Base-by-base conservation (phyloP, 116 monocot species). In the Zostera marina region DNA sequence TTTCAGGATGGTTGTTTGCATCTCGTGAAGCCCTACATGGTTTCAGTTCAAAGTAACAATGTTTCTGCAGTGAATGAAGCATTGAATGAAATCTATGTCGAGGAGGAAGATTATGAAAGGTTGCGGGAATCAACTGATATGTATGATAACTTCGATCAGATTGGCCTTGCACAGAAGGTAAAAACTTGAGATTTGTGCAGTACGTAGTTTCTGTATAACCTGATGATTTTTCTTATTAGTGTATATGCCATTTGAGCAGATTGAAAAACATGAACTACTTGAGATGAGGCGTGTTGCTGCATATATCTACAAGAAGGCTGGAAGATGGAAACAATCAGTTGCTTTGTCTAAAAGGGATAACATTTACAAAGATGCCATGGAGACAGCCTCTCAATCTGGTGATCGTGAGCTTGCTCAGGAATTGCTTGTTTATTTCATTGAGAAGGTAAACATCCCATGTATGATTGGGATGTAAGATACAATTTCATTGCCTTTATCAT, bases 71-170 rank as follows among this genome's bases (percentile, higher is more conserved):
- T 72, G 24, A 99, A 99, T 71, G 99, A 99, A 73, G 91, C 99
- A 44, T 70, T 99, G 62, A 99, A 99, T 84, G 87, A 87, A 76
- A 91, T 91, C 14, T 99, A 99, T 68, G 78, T 91, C 44, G 91
- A 99, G 52, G 99, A 99, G 60, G 99, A 99, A 63, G 99, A 99
- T 51, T 91, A 99, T 70, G 99, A 99, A 2, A 87, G 99, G 44
- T 59, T 99, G 7, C 83, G 99, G 8, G 99, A 99, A 65, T 99
- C 99, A 14, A 84, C 91, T 79, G 99, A 99, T 63, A 72, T 91
- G 84, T 87, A 99, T 72, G 99, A 99, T 68, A 99, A 99, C 79
- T 99, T 99, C 74, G 91, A 91, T 62, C 99, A 99, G 70, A 99
- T 99, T 47, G 99, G 87, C 59, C 91, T 99, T 66, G 91, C 99